phyloP scores from a whole-genome alignment of 371 early-diverging fungal species.

The Coemansia sp. region DNA sequence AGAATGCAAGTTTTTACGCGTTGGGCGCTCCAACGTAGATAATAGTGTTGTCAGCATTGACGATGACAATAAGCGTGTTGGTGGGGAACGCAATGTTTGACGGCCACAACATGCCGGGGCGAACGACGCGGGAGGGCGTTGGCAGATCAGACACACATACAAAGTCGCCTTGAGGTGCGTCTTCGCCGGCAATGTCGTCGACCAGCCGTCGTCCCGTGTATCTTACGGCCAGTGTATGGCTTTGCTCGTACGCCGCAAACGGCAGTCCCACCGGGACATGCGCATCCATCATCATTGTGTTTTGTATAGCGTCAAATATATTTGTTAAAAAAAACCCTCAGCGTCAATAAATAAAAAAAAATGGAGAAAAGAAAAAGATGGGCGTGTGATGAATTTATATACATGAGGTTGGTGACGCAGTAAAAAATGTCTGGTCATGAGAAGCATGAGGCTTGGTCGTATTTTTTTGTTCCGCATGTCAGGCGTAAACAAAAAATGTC shows the following conservation, averaged over 20 bases:
- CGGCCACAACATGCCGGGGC: slow-evolving; percentile 43
- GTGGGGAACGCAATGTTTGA: slow-evolving; percentile 27
- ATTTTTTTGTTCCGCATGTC: no score
- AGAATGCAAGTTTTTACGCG: not conserved
- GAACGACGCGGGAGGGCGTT: slow-evolving; percentile 25
- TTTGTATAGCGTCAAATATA: no score
- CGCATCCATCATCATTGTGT: slow-evolving; percentile 31
- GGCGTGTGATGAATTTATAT: no score
- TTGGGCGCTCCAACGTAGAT: slow-evolving; percentile 29
- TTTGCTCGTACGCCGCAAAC: slow-evolving; percentile 32
- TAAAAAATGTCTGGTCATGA: no score
- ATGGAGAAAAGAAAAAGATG: not conserved
- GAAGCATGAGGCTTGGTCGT: no score
- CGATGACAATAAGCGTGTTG: slow-evolving; percentile 33
- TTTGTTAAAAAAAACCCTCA: no score
- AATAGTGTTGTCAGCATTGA: slow-evolving; percentile 29
- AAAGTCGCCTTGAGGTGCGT: slow-evolving; percentile 5
- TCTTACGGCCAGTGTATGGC: slow-evolving; percentile 26
- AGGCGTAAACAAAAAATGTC: no score
- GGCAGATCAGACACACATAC: slow-evolving; percentile 41
- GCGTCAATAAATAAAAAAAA: not conserved
- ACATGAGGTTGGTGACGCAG: no score
- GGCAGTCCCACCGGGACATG: slow-evolving; percentile 29
- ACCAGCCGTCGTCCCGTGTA: slow-evolving; percentile 32
- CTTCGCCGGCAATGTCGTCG: slow-evolving; percentile 47